phyloP scores from a whole-genome alignment of 352 stramenopile species.

The Elongisporangium undulatum region DNA sequence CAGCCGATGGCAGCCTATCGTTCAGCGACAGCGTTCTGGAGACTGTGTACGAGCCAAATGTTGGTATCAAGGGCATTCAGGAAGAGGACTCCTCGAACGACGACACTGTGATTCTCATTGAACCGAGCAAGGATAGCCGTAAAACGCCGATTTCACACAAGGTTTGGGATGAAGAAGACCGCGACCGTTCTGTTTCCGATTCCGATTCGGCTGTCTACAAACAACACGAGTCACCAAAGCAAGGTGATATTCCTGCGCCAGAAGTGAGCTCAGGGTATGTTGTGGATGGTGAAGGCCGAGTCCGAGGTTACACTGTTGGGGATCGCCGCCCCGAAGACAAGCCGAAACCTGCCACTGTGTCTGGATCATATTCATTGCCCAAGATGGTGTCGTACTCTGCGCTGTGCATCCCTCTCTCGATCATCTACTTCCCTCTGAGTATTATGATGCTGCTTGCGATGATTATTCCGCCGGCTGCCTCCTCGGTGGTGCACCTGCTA shows the following conservation, averaged over 20 bases:
- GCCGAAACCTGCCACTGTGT: background rate
- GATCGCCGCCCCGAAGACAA: no score
- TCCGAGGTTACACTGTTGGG: no score
- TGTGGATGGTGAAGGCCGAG: no score
- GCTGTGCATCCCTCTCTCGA: constrained; percentile 43
- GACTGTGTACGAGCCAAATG: constrained; percentile 2
- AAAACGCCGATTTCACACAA: background rate
- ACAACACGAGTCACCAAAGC: constrained; percentile 53
- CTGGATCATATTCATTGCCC: constrained; percentile 44
- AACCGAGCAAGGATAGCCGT: background rate
- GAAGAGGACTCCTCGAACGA: constrained; percentile 35
- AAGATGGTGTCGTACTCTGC: constrained; percentile 66
- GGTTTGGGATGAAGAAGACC: constrained; percentile 1
- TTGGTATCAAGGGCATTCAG: constrained; percentile 1
- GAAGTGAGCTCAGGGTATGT: no score
- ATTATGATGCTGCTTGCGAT: constrained; percentile 50
- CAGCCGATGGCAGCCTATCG: background rate
- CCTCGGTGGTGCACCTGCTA: constrained; percentile 44
- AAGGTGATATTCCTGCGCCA: background rate
- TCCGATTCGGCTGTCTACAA: constrained; percentile 31
- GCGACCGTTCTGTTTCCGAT: constrained; percentile 7
- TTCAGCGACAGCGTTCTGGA: background rate
- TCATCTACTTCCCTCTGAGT: constrained; percentile 54
- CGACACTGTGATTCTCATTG: constrained; percentile 20
- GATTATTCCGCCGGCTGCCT: constrained; percentile 44